Base-by-base conservation (phyloP, 2,329 filamentous ascomycete genomes). In the Torrubiella hemipterigena region DNA sequence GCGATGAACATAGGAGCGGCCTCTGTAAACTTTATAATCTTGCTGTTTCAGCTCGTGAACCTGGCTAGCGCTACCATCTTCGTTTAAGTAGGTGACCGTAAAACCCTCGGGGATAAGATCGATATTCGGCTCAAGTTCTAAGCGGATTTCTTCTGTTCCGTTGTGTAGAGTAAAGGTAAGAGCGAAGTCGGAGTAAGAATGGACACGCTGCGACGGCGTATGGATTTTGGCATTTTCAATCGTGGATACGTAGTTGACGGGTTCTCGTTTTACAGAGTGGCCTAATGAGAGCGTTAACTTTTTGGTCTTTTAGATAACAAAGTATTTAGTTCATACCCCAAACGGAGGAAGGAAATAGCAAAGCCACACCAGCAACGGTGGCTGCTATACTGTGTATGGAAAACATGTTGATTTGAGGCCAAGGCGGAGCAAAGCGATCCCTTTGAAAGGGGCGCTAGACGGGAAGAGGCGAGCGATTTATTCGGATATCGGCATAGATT, bases 61-160 rank as follows among this genome's bases (percentile, higher is more conserved):
- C 15, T 63, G 59, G 30, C 58, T 63, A 22, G 93, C 57, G 29
- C 67, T 65, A 31, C 91, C 91, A 52, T 94, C 77, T 9, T 67
- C 51, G 33, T 68, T 76, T 25, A 94, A 55, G 49, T 85, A 79
- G 23, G 77, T 72, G 29, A 98, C 64, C 30, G 69, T 72, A 7
- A 87, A 81, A 44, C 80, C 77, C 12, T 85, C 70, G 33, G 79
- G 72, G 27, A 98, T 65, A 36, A 96, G 77, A 56, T 96, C 84
- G 59, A 93, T 75, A 52, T 96, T 96, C 4, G 91, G 91, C 51
- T 91, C 77, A 29, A 98, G 69, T 33, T 73, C 69, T 31, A 98
- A 69, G 42, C 85, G 83, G 46, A 96, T 65, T 42, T 75, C 71
- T 40, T 86, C 70, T 37, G 69, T 61, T 32, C 70, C 66, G 37